A percentile compares a stretch with the other conserved stretches of the same genome.
These are phyloP conservation scores for Flaveria robusta DNA, from an alignment of 129 eudicot species.

Conservation along the genomic window DNA sequence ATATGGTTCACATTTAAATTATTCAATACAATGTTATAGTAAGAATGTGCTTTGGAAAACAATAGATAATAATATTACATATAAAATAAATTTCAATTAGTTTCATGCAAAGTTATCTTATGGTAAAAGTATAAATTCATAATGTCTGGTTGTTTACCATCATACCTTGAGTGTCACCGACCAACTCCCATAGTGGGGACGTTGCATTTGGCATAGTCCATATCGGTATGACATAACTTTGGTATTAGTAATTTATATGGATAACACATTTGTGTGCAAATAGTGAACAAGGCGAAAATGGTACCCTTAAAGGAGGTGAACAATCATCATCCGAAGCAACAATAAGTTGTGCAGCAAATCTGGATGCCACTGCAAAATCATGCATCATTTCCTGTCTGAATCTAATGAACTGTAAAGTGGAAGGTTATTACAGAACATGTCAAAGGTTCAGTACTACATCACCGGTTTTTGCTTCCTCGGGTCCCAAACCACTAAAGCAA, in stretches of 20 bases:
- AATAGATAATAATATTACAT: no score
- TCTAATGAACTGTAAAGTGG: conserved; percentile 66
- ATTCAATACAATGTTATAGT: background rate
- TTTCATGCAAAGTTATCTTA: background rate
- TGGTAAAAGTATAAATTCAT: background rate
- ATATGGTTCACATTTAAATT: background rate
- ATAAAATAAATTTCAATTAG: no score
- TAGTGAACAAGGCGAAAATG: background rate
- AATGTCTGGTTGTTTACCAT: background rate
- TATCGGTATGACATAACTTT: conserved; percentile 51
- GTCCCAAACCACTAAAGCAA: no score
- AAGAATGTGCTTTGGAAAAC: no score
- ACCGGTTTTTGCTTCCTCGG: no score
- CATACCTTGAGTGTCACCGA: conserved; percentile 90
- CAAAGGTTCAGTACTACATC: conserved; percentile 12
- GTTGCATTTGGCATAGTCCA: conserved; percentile 93
- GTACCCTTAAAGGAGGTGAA: conserved; percentile 84
- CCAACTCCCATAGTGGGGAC: conserved; percentile 82
- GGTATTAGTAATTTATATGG: background rate
- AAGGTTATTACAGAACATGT: conserved; percentile 13
- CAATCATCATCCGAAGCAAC: conserved; percentile 94
- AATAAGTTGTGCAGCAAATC: no score
- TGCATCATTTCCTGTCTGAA: conserved; percentile 79
- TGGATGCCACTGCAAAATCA: conserved; percentile 96
- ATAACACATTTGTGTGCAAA: background rate